Percentiles rank a stretch among this genome's conserved stretches.
These are phyloP conservation scores for Phytophthora citricola DNA, from an alignment of 352 stramenopile species.

Conservation along the genomic window DNA sequence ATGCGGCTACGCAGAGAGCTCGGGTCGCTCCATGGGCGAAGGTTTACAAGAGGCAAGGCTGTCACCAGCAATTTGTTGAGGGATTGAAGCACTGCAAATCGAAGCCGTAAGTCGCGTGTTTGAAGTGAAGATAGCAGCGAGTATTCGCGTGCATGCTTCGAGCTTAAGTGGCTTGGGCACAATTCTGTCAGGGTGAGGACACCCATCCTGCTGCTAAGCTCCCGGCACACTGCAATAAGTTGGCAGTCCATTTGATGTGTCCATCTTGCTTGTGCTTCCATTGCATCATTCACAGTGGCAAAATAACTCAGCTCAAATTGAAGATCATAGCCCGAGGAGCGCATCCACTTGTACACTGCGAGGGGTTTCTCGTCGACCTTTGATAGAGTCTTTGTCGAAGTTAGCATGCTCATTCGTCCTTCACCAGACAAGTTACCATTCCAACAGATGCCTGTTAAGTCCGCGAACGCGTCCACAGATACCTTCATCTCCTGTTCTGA, in stretches of 20 bases:
- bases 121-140: slow-evolving; percentile 49
- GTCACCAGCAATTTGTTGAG: slow-evolving; percentile 64
- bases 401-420: slow-evolving; percentile 19
- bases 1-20: slow-evolving; percentile 59
- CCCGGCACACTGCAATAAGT: slow-evolving; percentile 54
- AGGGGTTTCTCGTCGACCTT: slow-evolving; percentile 29
- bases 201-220: slow-evolving; percentile 56
- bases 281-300: slow-evolving; percentile 44
- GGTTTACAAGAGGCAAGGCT: slow-evolving; percentile 70
- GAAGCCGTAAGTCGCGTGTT: slow-evolving; percentile 63
- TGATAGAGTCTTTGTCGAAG: slow-evolving; percentile 7
- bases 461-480: slow-evolving; percentile 39
- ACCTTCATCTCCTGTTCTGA: slow-evolving; percentile 43
- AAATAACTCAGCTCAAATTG: slow-evolving; percentile 63
- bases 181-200: slow-evolving; percentile 69
- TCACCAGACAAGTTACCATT: slow-evolving; percentile 20
- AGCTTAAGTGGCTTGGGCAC: slow-evolving; percentile 65
- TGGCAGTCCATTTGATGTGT: slow-evolving; percentile 80
- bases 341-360: slow-evolving; percentile 55
- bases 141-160: slow-evolving; percentile 41
- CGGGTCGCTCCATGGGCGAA: slow-evolving; percentile 59
- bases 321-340: slow-evolving; percentile 62
- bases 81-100: slow-evolving; percentile 63
- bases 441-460: slow-evolving; percentile 24
- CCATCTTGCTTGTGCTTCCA: slow-evolving; percentile 67